These are phyloP conservation scores for Agrocybe chaxingu DNA, from an alignment of 768 basidiomycete genomes.

Conservation along the genomic window DNA sequence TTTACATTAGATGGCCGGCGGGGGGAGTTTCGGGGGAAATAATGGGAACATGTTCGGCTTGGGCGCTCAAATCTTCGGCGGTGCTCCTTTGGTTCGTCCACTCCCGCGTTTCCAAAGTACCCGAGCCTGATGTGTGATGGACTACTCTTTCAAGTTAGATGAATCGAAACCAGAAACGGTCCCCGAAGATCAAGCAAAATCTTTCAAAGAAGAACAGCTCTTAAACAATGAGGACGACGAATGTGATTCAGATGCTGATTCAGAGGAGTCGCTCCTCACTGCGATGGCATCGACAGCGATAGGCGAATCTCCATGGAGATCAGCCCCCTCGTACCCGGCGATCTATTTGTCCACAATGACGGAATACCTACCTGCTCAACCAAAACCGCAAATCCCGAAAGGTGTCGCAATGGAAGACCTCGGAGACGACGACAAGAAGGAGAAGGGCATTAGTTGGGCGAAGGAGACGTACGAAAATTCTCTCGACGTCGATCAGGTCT, in stretches of 20 bases:
- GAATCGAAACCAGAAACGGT: too few relatives aligned
- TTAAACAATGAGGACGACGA: not conserved
- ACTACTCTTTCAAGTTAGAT: too few relatives aligned
- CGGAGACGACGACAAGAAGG: constrained; percentile 19
- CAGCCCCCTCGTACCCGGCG: constrained; percentile 62
- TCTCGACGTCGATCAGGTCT: constrained; percentile 75
- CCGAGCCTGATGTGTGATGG: too few relatives aligned
- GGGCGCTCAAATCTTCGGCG: constrained; percentile 68
- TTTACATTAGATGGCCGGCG: constrained; percentile 11
- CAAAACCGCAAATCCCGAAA: constrained; percentile 44
- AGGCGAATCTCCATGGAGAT: constrained; percentile 61
- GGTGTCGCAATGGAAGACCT: constrained; percentile 42
- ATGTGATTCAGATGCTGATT: constrained; percentile 19
- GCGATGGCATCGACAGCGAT: constrained; percentile 56
- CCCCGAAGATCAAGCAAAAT: not conserved
- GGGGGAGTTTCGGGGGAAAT: constrained; percentile 5
- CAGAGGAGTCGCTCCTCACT: constrained; percentile 46
- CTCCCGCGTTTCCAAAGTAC: not conserved
- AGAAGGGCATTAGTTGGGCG: constrained; percentile 46
- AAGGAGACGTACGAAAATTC: constrained; percentile 82
- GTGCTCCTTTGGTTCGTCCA: constrained; percentile 15
- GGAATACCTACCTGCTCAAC: constrained; percentile 65
- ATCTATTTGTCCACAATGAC: constrained; percentile 72
- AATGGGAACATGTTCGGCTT: constrained; percentile 39
- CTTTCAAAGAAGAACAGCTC: not conserved